These are phyloP conservation scores for Hanseniaspora gamundiae DNA, from an alignment of 1,139 yeast species.

Conservation along the genomic window DNA sequence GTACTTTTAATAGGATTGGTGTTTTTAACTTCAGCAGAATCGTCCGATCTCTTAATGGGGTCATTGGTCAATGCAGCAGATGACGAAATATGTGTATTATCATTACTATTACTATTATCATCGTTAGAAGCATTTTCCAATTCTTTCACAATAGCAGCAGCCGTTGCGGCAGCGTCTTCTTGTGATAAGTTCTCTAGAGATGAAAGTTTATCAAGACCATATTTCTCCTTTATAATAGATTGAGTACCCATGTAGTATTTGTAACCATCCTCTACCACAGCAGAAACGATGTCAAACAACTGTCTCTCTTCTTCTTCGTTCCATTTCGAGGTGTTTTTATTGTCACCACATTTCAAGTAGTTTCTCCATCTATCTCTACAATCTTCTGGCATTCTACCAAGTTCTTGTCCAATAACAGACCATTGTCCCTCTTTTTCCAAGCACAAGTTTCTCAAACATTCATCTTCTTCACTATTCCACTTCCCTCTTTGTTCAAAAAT, in stretches of 20 bases:
- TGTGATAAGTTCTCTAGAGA: not conserved
- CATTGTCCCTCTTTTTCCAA: conserved; percentile 66
- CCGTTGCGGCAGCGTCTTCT: not conserved
- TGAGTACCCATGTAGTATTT: not conserved
- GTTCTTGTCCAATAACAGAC: conserved; percentile 63
- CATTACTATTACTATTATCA: no score
- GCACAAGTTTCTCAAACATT: conserved; percentile 47
- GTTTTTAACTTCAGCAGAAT: no score
- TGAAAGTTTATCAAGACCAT: not conserved
- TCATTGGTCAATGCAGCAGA: not conserved
- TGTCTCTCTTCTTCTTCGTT: conserved; percentile 54
- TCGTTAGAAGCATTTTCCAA: not conserved
- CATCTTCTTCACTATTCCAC: conserved; percentile 79
- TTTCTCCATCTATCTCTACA: conserved; percentile 95
- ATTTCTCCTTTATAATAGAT: not conserved
- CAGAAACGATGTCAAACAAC: conserved; percentile 43
- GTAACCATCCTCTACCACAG: not conserved
- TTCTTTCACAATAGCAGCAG: not conserved
- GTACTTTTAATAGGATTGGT: not conserved
- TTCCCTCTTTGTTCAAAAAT: conserved; percentile 77
- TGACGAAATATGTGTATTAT: not conserved
- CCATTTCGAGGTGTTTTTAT: conserved; percentile 72
- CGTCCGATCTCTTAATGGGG: no score
- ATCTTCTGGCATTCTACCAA: conserved; percentile 95
- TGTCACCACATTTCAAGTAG: conserved; percentile 77